Percentiles rank a stretch among this genome's conserved stretches.
Evolutionary conservation across 1,284 basidiomycete species (phyloP).

Genomic region (Rhodotorula sp.): DNA sequence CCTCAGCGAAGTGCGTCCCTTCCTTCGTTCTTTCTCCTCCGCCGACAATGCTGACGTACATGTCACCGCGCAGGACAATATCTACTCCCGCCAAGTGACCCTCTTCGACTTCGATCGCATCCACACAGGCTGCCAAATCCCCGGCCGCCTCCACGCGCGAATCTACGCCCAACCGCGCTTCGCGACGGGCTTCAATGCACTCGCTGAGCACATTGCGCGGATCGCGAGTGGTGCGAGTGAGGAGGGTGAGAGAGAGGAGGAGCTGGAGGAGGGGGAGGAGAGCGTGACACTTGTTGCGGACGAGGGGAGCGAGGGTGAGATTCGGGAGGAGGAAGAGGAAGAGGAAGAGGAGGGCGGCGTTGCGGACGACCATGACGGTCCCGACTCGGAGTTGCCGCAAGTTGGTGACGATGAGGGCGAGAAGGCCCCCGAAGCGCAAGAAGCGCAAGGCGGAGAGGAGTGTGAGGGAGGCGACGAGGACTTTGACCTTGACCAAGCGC

Average conservation of each 20-base stretch:
- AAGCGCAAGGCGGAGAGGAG: background rate
- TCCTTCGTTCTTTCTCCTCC: background rate
- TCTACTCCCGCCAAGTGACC: constrained; percentile 37
- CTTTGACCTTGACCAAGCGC: constrained; percentile 30
- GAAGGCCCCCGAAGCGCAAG: background rate
- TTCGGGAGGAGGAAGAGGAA: background rate
- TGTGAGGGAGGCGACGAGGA: constrained; percentile 16
- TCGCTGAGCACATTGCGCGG: constrained; percentile 39
- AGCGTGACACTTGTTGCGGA: background rate
- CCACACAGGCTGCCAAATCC: constrained; percentile 40
- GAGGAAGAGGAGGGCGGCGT: background rate
- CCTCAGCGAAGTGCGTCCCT: constrained; percentile 36
- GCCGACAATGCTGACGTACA: background rate
- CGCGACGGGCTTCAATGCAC: constrained; percentile 42
- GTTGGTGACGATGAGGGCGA: constrained; percentile 3
- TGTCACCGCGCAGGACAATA: constrained; percentile 38
- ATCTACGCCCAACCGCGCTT: constrained; percentile 34
- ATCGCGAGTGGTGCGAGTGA: constrained; percentile 8
- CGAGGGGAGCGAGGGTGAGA: background rate
- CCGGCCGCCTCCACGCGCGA: constrained; percentile 37
- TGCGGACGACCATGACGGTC: constrained; percentile 19
- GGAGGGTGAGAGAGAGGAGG: background rate
- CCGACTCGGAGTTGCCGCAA: constrained; percentile 16
- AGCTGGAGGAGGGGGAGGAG: background rate
- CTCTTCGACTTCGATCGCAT: constrained; percentile 43